Evolutionary conservation across 257 asterid species (phyloP).

Genomic region (Apocynum venetum): DNA sequence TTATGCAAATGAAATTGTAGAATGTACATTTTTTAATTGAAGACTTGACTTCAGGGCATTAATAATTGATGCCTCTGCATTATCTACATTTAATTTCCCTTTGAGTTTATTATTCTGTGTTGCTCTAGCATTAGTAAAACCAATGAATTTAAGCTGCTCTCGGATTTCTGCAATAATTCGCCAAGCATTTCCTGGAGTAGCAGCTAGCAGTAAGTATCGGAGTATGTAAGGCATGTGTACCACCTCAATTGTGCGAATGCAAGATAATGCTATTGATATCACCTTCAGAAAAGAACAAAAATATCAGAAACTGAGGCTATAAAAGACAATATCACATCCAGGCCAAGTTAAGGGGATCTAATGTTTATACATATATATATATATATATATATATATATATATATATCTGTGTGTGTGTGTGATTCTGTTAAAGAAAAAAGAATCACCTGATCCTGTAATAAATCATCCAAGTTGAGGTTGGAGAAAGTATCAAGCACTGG

Average conservation of each 20-base stretch:
- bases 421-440: neutral
- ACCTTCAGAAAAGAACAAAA: slow-evolving; percentile 38
- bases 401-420: too few relatives aligned
- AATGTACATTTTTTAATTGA: slow-evolving; percentile 68
- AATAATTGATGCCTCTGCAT: slow-evolving; percentile 56
- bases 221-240: slow-evolving; percentile 80
- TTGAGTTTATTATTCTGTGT: slow-evolving; percentile 54
- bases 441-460: slow-evolving; percentile 67
- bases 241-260: slow-evolving; percentile 73
- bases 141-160: slow-evolving; percentile 58
- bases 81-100: slow-evolving; percentile 57
- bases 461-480: slow-evolving; percentile 74
- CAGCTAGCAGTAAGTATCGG: slow-evolving; percentile 68
- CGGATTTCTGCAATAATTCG: slow-evolving; percentile 68
- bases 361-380: neutral
- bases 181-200: slow-evolving; percentile 66
- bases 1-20: slow-evolving; percentile 16
- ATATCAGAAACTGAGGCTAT: neutral
- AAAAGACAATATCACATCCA: neutral
- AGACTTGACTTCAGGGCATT: slow-evolving; percentile 76
- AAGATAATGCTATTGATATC: slow-evolving; percentile 61
- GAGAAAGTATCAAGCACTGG: slow-evolving; percentile 77
- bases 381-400: neutral
- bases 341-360: neutral
- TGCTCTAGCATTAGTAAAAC: slow-evolving; percentile 35